Evolutionary conservation across 139 green algal genomes (phyloP).

Genomic region (Coelastrella sp.): DNA sequence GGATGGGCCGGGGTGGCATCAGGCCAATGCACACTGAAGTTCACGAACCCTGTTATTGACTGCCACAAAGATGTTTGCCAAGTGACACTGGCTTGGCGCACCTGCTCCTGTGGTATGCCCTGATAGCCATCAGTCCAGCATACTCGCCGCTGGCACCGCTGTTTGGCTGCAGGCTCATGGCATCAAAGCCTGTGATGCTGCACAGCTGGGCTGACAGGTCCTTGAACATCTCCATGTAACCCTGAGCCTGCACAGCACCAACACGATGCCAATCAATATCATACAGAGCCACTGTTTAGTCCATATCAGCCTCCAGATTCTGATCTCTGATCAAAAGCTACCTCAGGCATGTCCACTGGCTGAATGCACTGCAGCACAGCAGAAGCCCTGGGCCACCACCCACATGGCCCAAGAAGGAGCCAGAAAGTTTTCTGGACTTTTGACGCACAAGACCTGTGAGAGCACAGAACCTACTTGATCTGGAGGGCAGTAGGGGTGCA

Average conservation of each 20-base stretch:
- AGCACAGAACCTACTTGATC: constrained; percentile 72
- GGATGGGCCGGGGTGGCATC: background rate
- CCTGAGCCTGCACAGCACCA: constrained; percentile 66
- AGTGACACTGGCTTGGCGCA: background rate
- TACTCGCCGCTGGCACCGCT: constrained; percentile 97
- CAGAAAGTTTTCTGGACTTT: background rate
- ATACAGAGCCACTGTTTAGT: no score
- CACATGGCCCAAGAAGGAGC: background rate
- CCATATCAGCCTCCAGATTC: background rate
- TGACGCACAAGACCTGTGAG: background rate
- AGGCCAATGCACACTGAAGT: background rate
- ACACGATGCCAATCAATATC: no score
- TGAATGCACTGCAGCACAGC: background rate
- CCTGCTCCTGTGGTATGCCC: constrained; percentile 89
- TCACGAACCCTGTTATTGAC: background rate
- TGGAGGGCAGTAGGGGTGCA: constrained; percentile 95
- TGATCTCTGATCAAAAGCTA: background rate
- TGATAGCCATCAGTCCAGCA: constrained; percentile 98
- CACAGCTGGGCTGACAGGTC: constrained; percentile 92
- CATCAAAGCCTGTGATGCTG: constrained; percentile 98
- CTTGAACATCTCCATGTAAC: constrained; percentile 97
- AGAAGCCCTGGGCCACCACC: background rate
- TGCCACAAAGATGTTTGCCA: background rate
- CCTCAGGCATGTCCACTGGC: background rate
- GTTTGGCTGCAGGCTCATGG: constrained; percentile 98